Evolutionary conservation across 805 yeast genomes (phyloP).

Genomic region (Saccharomycopsis fermentans): DNA sequence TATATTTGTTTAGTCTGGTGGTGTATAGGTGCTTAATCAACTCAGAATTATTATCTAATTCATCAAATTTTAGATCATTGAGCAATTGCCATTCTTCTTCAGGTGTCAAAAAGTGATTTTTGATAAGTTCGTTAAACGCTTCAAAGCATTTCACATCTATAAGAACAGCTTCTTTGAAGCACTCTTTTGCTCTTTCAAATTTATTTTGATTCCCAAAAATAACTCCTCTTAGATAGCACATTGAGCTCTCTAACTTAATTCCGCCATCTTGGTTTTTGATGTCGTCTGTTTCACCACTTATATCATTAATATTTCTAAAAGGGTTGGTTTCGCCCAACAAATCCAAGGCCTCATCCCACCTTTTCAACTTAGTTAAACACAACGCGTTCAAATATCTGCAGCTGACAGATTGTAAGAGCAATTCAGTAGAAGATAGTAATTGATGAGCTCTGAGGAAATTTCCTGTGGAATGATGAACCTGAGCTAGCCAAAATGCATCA

Average conservation of each 20-base stretch:
- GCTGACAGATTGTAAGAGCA: conserved; percentile 45
- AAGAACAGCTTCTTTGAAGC: conserved; percentile 74
- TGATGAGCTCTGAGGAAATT: conserved; percentile 72
- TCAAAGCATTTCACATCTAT: conserved; percentile 90
- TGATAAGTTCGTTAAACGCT: conserved; percentile 72
- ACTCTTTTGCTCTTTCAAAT: conserved; percentile 76
- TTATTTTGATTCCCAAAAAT: conserved; percentile 76
- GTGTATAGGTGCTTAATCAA: conserved; percentile 69
- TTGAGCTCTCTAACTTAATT: conserved; percentile 73
- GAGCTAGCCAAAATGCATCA: conserved; percentile 96
- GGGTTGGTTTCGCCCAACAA: conserved; percentile 78
- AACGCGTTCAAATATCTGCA: conserved; percentile 76
- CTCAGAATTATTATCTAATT: conserved; percentile 71
- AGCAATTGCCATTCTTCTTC: conserved; percentile 80
- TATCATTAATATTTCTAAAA: conserved; percentile 33
- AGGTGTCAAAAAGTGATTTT: conserved; percentile 69
- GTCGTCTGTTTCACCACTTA: conserved; percentile 3
- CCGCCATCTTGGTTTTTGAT: conserved; percentile 64
- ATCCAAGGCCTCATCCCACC: conserved; percentile 84
- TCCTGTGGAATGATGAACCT: conserved; percentile 69
- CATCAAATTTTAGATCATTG: conserved; percentile 52
- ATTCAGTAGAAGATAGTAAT: conserved; percentile 47
- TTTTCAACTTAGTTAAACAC: conserved; percentile 58
- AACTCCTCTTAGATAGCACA: conserved; percentile 77
- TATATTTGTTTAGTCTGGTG: conserved; percentile 63